Evolutionary conservation across 2,329 filamentous ascomycete genomes (phyloP), one percentile per base, ranked within the genome.

Genomic region (Fusarium brevicatenulatum): DNA sequence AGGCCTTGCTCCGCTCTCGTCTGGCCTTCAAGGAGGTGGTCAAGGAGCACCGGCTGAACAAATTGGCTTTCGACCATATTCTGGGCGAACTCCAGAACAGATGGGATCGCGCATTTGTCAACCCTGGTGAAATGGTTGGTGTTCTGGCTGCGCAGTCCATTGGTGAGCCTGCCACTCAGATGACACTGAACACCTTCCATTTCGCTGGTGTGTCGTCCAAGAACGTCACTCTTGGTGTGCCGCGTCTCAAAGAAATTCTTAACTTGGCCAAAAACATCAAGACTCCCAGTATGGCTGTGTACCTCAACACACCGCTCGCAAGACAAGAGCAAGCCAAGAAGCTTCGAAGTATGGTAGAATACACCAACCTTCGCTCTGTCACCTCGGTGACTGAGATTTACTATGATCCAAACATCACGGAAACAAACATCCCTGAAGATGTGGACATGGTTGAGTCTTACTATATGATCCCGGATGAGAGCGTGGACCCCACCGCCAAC

Each of bases 161-260:
- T 81, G 96, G 96, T 85, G 96, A 99, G 83, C 96, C 96, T 44
- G 97, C 96, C 28, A 99, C 96, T 2, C 96, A 99, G 87, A 99
- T 99, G 96, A 99, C 96, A 3, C 86, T 99, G 69, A 99, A 99
- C 86, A 99, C 96, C 30, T 99, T 99, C 92, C 96, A 99, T 88
- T 99, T 99, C 83, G 95, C 96, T 83, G 96, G 96, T 97, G 95
- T 99, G 69, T 97, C 97, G 42, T 97, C 95, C 30, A 99, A 99
- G 92, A 99, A 99, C 88, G 95, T 99, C 62, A 99, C 96, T 1
- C 91, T 99, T 54, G 96, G 96, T 94, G 96, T 99, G 47, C 96
- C 96, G 47, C 95, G 96, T 91, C 90, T 99, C 55, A 99, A 99
- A 89, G 96, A 99, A 86, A 99, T 99, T 90, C 88, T 99, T 65